Percentiles rank a stretch among this genome's conserved stretches.
Conservation (phyloP, 768 basidiomycete species). For the Lactarius quietus region DNA sequence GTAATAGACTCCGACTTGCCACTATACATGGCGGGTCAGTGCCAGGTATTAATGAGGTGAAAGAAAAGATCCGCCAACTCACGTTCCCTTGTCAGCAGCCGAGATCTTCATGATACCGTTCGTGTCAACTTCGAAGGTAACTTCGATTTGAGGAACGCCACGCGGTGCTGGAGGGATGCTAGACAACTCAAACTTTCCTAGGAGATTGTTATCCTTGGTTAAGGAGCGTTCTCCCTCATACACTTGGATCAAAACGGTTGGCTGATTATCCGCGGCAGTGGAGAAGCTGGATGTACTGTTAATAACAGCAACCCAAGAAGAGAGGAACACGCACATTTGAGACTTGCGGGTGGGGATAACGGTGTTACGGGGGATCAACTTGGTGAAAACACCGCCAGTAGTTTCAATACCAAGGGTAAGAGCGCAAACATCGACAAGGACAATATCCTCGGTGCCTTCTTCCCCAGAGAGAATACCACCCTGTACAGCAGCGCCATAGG, state of each 20-base stretch:
- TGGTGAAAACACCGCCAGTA: conserved; percentile 97
- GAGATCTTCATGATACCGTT: conserved; percentile 95
- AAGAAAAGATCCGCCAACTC: conserved; percentile 28
- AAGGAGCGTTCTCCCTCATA: conserved; percentile 96
- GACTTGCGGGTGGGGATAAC: conserved; percentile 97
- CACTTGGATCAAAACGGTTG: conserved; percentile 94
- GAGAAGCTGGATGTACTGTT: conserved; percentile 47
- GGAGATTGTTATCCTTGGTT: conserved; percentile 98
- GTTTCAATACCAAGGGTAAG: conserved; percentile 99
- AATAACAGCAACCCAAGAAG: conserved; percentile 25
- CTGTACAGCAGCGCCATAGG: conserved; percentile 98
- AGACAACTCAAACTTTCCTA: conserved; percentile 94
- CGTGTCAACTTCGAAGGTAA: conserved; percentile 93
- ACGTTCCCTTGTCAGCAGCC: conserved; percentile 92
- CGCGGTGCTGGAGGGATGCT: conserved; percentile 93
- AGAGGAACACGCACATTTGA: conserved; percentile 61
- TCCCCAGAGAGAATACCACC: conserved; percentile 97
- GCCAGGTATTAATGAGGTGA: conserved; percentile 3
- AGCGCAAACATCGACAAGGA: conserved; percentile 95
- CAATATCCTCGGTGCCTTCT: conserved; percentile 83
- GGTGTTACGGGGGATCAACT: conserved; percentile 96
- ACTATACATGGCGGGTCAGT: conserved; percentile 34
- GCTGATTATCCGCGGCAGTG: conserved; percentile 87
- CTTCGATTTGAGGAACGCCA: conserved; percentile 96
- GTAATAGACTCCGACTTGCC: conserved; percentile 88